Percentiles rank a stretch among this genome's conserved stretches.
Evolutionary conservation across 164 flowering plant species (phyloP).

Genomic region (Annona squamosa): DNA sequence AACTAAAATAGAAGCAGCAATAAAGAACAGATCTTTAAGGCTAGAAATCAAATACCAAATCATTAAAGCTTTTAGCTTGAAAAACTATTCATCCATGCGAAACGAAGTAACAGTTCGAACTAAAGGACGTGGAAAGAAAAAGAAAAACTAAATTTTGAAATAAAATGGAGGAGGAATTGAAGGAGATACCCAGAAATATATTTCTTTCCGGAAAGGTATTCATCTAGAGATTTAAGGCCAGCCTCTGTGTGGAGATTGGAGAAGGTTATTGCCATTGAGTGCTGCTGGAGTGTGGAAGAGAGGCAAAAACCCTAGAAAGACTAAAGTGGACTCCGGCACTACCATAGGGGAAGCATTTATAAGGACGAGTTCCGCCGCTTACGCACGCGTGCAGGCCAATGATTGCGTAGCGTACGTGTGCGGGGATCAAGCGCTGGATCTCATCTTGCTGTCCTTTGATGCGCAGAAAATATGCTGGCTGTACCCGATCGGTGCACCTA

Average conservation of each 20-base stretch:
- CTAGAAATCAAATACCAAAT: background rate
- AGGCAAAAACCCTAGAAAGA: background rate
- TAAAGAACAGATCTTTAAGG: background rate
- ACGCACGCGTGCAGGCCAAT: too few species aligned
- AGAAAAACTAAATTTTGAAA: background rate
- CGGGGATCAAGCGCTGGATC: too few species aligned
- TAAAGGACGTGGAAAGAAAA: background rate
- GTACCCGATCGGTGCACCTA: too few species aligned
- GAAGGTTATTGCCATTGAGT: constrained; percentile 64
- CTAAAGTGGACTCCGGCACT: background rate
- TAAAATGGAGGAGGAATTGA: background rate
- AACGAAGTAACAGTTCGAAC: background rate
- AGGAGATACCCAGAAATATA: constrained; percentile 62
- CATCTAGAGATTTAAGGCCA: constrained; percentile 78
- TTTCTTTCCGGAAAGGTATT: constrained; percentile 57
- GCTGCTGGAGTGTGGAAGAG: background rate
- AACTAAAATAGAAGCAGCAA: background rate
- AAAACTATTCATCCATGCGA: background rate
- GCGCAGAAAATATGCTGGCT: too few species aligned
- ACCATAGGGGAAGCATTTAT: background rate
- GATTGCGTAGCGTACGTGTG: too few species aligned
- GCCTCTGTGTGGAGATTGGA: constrained; percentile 80
- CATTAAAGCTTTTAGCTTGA: background rate
- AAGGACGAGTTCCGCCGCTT: too few species aligned
- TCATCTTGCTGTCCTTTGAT: too few species aligned